Conservation (phyloP, 139 green algal species). For the Chlorella sp. region DNA sequence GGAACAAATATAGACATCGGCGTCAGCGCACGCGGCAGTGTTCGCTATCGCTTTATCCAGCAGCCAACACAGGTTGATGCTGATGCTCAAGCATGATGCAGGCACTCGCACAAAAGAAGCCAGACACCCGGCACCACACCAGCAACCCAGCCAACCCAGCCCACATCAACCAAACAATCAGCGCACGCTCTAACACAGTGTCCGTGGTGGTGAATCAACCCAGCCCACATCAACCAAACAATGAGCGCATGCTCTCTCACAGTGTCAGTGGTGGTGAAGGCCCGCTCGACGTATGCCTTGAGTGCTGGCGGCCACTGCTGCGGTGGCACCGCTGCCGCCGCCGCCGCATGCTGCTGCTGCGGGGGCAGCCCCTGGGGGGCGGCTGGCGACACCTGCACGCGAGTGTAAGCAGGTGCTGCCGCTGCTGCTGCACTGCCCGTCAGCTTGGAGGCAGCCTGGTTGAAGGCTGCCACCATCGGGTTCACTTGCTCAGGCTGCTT, state of each 20-base stretch:
- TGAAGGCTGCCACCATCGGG: constrained; percentile 21
- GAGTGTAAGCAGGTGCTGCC: constrained; percentile 20
- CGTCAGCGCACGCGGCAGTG: too few relatives aligned
- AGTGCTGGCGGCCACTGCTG: constrained; percentile 54
- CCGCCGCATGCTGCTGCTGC: neutral
- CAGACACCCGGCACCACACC: too few relatives aligned
- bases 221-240: too few relatives aligned
- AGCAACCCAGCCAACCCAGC: too few relatives aligned
- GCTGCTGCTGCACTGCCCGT: neutral
- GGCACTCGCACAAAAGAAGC: too few relatives aligned
- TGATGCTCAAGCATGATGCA: too few relatives aligned
- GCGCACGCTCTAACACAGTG: too few relatives aligned
- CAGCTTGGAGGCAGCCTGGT: constrained; percentile 20
- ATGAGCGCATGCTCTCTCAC: neutral
- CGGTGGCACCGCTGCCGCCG: neutral
- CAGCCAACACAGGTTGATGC: too few relatives aligned
- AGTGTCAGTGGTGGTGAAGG: constrained; percentile 36
- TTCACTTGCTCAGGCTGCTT: neutral
- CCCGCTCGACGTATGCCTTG: constrained; percentile 54
- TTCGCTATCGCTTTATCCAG: too few relatives aligned
- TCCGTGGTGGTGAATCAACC: too few relatives aligned
- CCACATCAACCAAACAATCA: too few relatives aligned
- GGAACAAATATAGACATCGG: too few relatives aligned
- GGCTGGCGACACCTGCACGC: neutral
- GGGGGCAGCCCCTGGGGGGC: neutral